Conservation (phyloP, 177 flowering plant species). For the Telopea speciosissima region DNA sequence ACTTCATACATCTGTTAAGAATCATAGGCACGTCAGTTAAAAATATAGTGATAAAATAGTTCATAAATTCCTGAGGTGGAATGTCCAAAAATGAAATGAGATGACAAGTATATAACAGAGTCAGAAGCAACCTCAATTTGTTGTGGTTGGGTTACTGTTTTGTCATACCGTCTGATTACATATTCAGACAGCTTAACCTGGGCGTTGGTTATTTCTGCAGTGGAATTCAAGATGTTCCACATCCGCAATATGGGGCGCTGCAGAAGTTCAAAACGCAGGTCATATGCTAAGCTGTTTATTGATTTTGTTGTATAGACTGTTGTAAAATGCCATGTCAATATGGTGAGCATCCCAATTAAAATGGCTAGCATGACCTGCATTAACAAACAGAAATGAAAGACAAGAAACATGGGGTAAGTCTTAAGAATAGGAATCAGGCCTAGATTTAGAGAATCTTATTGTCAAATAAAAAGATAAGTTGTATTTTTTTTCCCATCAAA, state of each 20-base stretch:
- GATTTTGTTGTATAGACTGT: slow-evolving; percentile 75
- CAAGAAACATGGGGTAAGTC: neutral
- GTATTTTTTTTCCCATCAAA: neutral
- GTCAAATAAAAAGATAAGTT: neutral
- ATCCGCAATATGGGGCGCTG: slow-evolving; percentile 84
- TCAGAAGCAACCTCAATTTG: slow-evolving; percentile 59
- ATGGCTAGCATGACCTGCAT: slow-evolving; percentile 97
- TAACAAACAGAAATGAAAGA: slow-evolving; percentile 7
- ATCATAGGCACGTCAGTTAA: neutral
- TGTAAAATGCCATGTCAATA: slow-evolving; percentile 95
- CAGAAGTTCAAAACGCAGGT: slow-evolving; percentile 82
- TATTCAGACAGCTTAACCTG: slow-evolving; percentile 91
- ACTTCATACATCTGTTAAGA: slow-evolving; percentile 62
- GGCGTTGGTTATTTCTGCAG: slow-evolving; percentile 77
- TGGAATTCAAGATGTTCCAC: slow-evolving; percentile 94
- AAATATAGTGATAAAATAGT: neutral
- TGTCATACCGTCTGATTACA: slow-evolving; percentile 55
- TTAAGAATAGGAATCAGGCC: neutral
- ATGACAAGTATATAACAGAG: neutral
- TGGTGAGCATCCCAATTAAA: slow-evolving; percentile 81
- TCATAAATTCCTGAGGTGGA: neutral
- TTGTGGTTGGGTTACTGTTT: slow-evolving; percentile 52
- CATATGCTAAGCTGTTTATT: slow-evolving; percentile 70
- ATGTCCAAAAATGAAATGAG: neutral
- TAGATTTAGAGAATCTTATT: neutral